These are phyloP conservation scores for Dispira simplex DNA, from an alignment of 192 early-diverging fungal species.

Conservation along the genomic window DNA sequence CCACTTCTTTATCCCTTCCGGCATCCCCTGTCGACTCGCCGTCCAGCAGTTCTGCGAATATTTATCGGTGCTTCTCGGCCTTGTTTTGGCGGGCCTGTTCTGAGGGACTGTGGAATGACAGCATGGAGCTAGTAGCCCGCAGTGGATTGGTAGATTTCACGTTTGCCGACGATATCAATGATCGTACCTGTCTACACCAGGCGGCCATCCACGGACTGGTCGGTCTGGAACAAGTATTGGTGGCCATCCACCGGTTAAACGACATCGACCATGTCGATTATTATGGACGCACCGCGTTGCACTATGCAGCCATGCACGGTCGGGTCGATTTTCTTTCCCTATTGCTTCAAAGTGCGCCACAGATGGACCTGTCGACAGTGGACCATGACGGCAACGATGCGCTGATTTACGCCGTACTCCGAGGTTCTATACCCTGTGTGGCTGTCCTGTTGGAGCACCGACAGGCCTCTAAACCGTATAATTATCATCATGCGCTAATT, in stretches of 20 bases:
- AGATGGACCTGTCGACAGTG: constrained; percentile 31
- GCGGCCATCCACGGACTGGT: constrained; percentile 44
- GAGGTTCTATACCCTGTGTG: constrained; percentile 63
- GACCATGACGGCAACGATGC: constrained; percentile 89
- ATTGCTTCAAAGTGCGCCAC: constrained; percentile 25
- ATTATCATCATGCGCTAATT: constrained; percentile 52
- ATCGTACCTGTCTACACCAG: constrained; percentile 79
- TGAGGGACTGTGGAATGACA: constrained; percentile 16
- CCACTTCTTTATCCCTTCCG: no score
- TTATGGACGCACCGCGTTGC: constrained; percentile 76
- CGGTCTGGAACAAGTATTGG: background rate
- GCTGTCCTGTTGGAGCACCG: constrained; percentile 59
- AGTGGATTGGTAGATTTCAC: constrained; percentile 57
- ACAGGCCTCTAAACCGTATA: constrained; percentile 23
- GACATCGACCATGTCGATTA: constrained; percentile 56
- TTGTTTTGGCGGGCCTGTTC: constrained; percentile 61
- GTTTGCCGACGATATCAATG: constrained; percentile 85
- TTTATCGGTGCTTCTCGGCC: constrained; percentile 29
- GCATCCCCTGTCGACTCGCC: no score
- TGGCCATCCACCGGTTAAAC: no score
- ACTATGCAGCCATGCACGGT: constrained; percentile 92
- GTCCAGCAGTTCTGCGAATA: no score
- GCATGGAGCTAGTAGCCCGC: constrained; percentile 29
- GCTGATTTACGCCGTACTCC: constrained; percentile 73
- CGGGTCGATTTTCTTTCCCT: constrained; percentile 48